Percentiles rank a stretch among this genome's conserved stretches.
Evolutionary conservation across 345 rosid genomes (phyloP).

Genomic region (Carallia pectinifolia): DNA sequence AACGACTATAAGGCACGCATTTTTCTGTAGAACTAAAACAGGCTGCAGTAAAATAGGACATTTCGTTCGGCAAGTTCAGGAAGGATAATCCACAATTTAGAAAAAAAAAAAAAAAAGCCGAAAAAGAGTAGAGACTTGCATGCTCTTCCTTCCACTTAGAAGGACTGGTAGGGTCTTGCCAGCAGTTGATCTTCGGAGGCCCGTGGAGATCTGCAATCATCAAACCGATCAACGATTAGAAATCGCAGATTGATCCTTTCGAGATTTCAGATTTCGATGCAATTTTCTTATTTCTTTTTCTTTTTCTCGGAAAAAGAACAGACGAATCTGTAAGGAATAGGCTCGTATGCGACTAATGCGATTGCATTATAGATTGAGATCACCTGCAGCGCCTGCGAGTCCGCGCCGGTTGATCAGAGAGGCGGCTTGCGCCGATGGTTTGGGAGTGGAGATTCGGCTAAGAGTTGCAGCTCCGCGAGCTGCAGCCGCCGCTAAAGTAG

Average conservation of each 20-base stretch:
- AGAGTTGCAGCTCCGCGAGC: conserved; percentile 43
- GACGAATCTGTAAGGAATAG: no score
- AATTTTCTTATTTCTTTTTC: no score
- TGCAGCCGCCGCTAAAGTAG: conserved; percentile 47
- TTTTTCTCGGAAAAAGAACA: no score
- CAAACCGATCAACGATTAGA: no score
- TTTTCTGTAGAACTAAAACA: neutral
- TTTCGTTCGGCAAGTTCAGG: neutral
- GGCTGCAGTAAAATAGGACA: neutral
- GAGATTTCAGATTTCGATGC: no score
- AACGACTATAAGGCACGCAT: neutral
- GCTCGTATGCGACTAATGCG: no score
- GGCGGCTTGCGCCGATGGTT: conserved; percentile 27
- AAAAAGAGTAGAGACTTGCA: conserved; percentile 16
- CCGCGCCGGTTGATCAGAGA: conserved; percentile 65
- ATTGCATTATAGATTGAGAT: neutral
- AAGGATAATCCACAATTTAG: neutral
- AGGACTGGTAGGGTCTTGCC: conserved; percentile 40
- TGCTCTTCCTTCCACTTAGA: conserved; percentile 50
- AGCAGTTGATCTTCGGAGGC: conserved; percentile 33
- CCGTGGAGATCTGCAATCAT: conserved; percentile 34
- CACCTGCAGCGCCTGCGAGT: conserved; percentile 84
- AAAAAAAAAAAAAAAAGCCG: neutral
- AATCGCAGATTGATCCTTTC: no score
- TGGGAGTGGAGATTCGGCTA: conserved; percentile 33